phyloP scores from a whole-genome alignment of 345 rosid genomes.

The Aegle marmelos region DNA sequence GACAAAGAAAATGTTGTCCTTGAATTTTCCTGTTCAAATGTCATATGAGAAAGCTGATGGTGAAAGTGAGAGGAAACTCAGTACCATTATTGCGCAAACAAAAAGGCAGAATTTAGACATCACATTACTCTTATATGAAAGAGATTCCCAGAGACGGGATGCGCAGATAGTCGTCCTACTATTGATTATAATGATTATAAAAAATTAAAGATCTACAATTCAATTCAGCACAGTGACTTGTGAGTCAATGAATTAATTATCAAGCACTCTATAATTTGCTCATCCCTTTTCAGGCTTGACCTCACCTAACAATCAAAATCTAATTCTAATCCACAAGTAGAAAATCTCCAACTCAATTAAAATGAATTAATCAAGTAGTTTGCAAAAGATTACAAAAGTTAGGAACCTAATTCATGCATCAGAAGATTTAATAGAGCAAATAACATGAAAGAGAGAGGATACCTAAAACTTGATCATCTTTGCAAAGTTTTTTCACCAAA shows the following conservation, averaged over 20 bases:
- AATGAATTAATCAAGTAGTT: not conserved
- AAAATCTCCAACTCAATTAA: not conserved
- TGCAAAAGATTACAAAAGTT: not conserved
- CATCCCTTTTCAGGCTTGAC: not conserved
- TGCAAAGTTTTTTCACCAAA: conserved; percentile 39
- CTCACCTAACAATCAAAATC: not conserved
- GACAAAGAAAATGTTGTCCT: conserved; percentile 44
- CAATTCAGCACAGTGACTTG: not conserved
- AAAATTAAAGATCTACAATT: not conserved
- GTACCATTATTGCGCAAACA: not conserved
- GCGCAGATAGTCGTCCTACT: not conserved
- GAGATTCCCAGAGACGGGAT: not conserved
- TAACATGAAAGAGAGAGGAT: not conserved
- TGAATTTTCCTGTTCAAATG: conserved; percentile 42
- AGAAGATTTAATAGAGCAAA: not conserved
- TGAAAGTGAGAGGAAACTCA: not conserved
- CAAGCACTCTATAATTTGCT: not conserved
- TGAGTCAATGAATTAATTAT: not conserved
- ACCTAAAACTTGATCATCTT: conserved; percentile 43
- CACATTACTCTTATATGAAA: not conserved
- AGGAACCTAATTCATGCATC: not conserved
- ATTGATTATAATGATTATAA: too few relatives aligned
- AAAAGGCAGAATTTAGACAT: not conserved
- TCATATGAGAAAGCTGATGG: conserved; percentile 8
- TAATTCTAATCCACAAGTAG: not conserved